phyloP scores from a whole-genome alignment of 2,329 filamentous ascomycete genomes.

The Xylariaceae sp. region DNA sequence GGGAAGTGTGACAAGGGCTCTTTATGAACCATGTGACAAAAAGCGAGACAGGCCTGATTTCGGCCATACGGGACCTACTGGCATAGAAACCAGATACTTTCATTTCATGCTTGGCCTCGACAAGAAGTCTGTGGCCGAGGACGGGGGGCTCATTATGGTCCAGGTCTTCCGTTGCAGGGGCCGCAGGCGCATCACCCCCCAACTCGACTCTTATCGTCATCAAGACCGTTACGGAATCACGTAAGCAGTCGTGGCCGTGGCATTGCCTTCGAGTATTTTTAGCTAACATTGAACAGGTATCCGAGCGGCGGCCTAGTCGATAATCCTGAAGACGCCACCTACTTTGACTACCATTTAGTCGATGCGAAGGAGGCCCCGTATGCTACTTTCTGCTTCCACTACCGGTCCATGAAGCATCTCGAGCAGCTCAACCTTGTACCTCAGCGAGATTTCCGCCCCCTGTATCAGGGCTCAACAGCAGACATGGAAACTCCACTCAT shows the following conservation, averaged over 20 bases:
- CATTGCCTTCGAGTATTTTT: conserved; percentile 1
- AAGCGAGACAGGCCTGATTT: conserved; percentile 32
- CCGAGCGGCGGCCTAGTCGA: conserved; percentile 47
- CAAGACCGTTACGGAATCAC: conserved; percentile 45
- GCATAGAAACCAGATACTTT: conserved; percentile 44
- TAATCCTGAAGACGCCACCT: conserved; percentile 40
- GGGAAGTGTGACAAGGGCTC: conserved; percentile 36
- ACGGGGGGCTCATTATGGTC: conserved; percentile 50
- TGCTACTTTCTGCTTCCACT: conserved; percentile 48
- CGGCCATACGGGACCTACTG: conserved; percentile 23
- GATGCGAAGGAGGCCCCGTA: conserved; percentile 46
- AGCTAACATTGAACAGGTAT: conserved; percentile 29
- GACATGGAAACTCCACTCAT: conserved; percentile 4
- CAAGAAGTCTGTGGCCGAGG: conserved; percentile 34
- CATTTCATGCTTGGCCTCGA: conserved; percentile 35
- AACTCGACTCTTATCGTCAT: conserved; percentile 34
- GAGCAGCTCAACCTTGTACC: conserved; percentile 40
- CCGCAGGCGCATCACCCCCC: conserved; percentile 34
- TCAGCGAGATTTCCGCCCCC: conserved; percentile 6
- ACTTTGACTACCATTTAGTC: conserved; percentile 44
- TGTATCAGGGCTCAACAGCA: conserved; percentile 3
- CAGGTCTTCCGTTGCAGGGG: conserved; percentile 44
- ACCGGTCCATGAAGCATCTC: conserved; percentile 45
- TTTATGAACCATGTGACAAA: conserved; percentile 40
- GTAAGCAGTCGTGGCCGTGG: conserved; percentile 29